Evolutionary conservation across 1,284 basidiomycete genomes (phyloP), one percentile per base, ranked within the genome.

Genomic region (Naganishia albida): DNA sequence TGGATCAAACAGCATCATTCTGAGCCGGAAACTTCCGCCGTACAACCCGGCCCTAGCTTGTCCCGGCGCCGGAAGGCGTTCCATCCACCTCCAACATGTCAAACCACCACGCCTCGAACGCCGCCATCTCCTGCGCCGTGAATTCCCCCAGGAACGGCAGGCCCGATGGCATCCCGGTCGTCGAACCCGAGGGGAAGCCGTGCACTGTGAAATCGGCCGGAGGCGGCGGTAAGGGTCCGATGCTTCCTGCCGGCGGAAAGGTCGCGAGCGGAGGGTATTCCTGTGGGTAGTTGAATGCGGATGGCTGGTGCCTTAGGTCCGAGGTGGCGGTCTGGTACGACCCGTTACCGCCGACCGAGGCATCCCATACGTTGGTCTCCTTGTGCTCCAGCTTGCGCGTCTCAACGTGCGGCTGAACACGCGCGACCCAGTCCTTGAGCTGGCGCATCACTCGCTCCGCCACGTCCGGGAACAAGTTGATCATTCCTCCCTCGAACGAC

Each of bases 41-140:
- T 15, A 43, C 16, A 4, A 20, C 16, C 42, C 42, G n/a, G 4
- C 42, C 42, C 15, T 16, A 16, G 10, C n/a, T 30, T 25, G 18
- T n/a, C 26, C 2, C 23, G 25, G 25, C 25, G 28, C 18, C 54
- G 16, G 39, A 28, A 18, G 57, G 57, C 34, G 57, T 49, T 7
- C 34, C 57, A 34, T 60, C 57, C 30, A 13, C 38, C 23, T 60
- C 48, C 44, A 60, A 10, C 57, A 60, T 60, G 28, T 60, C 48
- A 40, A 50, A 60, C 57, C 57, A 60, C 57, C 57, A 60, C 28
- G 57, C 49, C 57, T 60, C 57, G 23, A 60, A 60, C n/a, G 57
- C 57, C 34, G 46, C 46, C 57, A 60, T 60, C 44, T 60, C 57
- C 34, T 30, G 30, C 15, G 46, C n/a, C 8, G 57, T 26, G 34